A percentile compares a stretch with the other conserved stretches of the same genome.
Conservation (phyloP, 345 rosid genomes). For the Stellera chamaejasme region DNA sequence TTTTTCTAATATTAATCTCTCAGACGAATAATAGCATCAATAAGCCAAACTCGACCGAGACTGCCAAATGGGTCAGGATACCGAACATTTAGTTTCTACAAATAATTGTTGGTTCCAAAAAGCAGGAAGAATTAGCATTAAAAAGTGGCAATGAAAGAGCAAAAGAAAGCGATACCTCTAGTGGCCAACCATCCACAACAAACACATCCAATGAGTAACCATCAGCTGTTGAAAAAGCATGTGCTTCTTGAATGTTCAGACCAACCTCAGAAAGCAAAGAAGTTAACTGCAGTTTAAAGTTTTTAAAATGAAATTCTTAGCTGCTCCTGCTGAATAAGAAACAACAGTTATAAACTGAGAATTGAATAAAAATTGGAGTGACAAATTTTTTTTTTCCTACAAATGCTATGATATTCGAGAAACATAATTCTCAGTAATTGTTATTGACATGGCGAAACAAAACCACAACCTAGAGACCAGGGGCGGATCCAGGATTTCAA, state of each 20-base stretch:
- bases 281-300: slow-evolving; percentile 45
- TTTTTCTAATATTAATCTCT: too few relatives aligned
- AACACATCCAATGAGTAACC: slow-evolving; percentile 74
- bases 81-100: not conserved
- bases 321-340: not conserved
- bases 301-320: slow-evolving; percentile 3
- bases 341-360: too few relatives aligned
- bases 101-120: not conserved
- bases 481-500: too few relatives aligned
- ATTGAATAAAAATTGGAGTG: too few relatives aligned
- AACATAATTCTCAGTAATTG: too few relatives aligned
- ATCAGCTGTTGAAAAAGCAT: slow-evolving; percentile 60
- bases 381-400: not conserved
- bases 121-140: too few relatives aligned
- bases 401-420: not conserved
- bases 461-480: too few relatives aligned
- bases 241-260: slow-evolving; percentile 71
- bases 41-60: not conserved
- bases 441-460: too few relatives aligned
- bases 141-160: not conserved
- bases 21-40: not conserved
- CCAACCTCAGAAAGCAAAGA: slow-evolving; percentile 52
- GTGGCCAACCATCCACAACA: slow-evolving; percentile 53
- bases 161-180: slow-evolving; percentile 32
- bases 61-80: not conserved